Percentiles rank a stretch among this genome's conserved stretches.
These are phyloP conservation scores for Claviceps sorghi DNA, from an alignment of 2,329 filamentous ascomycete species.

Conservation along the genomic window DNA sequence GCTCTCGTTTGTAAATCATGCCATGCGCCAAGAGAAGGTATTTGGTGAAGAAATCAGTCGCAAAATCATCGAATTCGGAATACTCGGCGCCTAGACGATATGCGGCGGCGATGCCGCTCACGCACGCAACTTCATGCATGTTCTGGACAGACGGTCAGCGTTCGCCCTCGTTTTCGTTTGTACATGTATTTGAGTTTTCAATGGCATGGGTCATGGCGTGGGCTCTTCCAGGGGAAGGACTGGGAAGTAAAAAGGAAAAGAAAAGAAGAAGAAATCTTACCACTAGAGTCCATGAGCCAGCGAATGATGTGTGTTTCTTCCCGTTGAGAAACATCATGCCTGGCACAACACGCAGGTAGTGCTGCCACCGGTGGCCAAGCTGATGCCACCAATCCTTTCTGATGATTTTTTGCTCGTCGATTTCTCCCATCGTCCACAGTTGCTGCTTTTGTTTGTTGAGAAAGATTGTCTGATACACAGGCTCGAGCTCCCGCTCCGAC, in stretches of 20 bases:
- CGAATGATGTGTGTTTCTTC: constrained; percentile 46
- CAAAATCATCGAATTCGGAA: constrained; percentile 40
- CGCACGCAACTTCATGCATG: constrained; percentile 55
- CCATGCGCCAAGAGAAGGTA: constrained; percentile 32
- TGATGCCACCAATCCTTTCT: constrained; percentile 55
- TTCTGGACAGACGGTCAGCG: constrained; percentile 26
- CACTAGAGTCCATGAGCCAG: constrained; percentile 54
- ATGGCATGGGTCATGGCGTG: neutral
- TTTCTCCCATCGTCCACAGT: constrained; percentile 45
- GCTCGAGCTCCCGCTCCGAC: constrained; percentile 26
- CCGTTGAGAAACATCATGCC: constrained; percentile 61
- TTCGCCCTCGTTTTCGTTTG: neutral
- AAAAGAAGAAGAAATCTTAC: constrained; percentile 22
- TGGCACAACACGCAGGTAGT: constrained; percentile 51
- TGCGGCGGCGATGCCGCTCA: constrained; percentile 56
- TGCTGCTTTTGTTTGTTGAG: constrained; percentile 42
- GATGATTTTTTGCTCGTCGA: constrained; percentile 45
- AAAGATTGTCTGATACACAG: constrained; percentile 59
- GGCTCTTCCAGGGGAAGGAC: neutral
- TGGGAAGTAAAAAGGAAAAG: neutral
- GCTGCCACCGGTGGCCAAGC: constrained; percentile 48
- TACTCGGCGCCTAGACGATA: constrained; percentile 54
- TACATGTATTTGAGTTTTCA: neutral
- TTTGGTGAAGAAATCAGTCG: constrained; percentile 31
- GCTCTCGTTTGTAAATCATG: constrained; percentile 21